Evolutionary conservation across 441 rosid species (phyloP), one percentile per base, ranked within the genome.

Genomic region (Gossypium gossypioides): DNA sequence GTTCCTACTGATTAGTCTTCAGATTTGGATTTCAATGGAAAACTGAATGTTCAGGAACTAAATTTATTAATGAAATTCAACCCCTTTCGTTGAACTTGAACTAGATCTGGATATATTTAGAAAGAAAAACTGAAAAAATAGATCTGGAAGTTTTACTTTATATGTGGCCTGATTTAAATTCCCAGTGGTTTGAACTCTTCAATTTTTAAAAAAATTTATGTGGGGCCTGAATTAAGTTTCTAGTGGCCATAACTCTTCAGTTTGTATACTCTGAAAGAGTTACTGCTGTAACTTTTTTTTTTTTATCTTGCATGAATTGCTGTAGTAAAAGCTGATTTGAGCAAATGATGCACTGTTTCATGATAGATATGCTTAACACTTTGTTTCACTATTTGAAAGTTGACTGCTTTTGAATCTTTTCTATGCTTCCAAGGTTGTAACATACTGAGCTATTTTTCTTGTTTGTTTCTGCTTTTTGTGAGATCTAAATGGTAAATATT

Each of bases 221-320:
- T n/a, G 71, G 42, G 57, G 42, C 42, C 13, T 48, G 58, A 44
- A 66, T 66, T 66, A 67, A 67, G 58, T 67, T 50, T 67, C 59
- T 13, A 8, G 24, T 15, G 58, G 25, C 42, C 25, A 67, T 34
- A 50, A 51, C 42, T 48, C 55, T 48, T 46, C 58, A 25, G 8
- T 48, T 67, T 48, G 24, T 48, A n/a, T 66, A 66, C 58, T 25
- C 58, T 15, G 15, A 25, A 25, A 7, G 57, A 32, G 42, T 16
- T 25, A 19, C 55, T 25, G 19, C 71, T 6, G 40, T 29, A 59
- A 59, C 4, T 13, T 59, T 13, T 6, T 24, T 56, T 58, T 4
- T n/a, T 32, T 32, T 1, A 29, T 50, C 44, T 27, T 68, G 59
- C 58, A 27, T 9, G 59, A 68, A 68, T 50, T 44, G 29, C 25